Evolutionary conservation across 305 asterid species (phyloP).

Genomic region (Salvia sclarea): DNA sequence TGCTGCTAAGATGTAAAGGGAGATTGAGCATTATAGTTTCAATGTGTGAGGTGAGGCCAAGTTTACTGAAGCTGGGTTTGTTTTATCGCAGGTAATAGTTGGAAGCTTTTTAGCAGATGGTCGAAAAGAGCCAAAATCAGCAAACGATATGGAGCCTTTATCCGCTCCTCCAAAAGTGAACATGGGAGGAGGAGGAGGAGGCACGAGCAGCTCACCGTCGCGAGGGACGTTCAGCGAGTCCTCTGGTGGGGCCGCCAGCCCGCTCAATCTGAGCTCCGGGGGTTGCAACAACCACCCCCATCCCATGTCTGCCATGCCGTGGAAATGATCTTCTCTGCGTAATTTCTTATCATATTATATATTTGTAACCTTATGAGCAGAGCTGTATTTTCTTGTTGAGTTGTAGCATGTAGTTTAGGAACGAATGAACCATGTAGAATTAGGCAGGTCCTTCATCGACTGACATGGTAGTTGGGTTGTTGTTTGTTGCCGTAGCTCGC

Average conservation of each 20-base stretch:
- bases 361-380: constrained; percentile 27
- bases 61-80: background rate
- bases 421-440: constrained; percentile 28
- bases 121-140: constrained; percentile 42
- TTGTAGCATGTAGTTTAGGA: constrained; percentile 26
- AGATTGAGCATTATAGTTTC: background rate
- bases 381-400: constrained; percentile 20
- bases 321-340: constrained; percentile 44
- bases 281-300: constrained; percentile 42
- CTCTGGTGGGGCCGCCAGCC: constrained; percentile 69
- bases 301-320: constrained; percentile 49
- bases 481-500: too few relatives aligned
- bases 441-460: background rate
- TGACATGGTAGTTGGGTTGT: constrained; percentile 18
- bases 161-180: constrained; percentile 42
- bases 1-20: background rate
- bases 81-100: constrained; percentile 53
- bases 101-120: constrained; percentile 57
- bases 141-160: constrained; percentile 37
- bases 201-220: constrained; percentile 63
- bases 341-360: background rate
- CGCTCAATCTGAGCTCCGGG: constrained; percentile 49
- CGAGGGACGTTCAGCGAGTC: constrained; percentile 60
- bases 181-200: constrained; percentile 37
- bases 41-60: background rate